Evolutionary conservation across 345 rosid genomes (phyloP).

Genomic region (Salix dunnii): DNA sequence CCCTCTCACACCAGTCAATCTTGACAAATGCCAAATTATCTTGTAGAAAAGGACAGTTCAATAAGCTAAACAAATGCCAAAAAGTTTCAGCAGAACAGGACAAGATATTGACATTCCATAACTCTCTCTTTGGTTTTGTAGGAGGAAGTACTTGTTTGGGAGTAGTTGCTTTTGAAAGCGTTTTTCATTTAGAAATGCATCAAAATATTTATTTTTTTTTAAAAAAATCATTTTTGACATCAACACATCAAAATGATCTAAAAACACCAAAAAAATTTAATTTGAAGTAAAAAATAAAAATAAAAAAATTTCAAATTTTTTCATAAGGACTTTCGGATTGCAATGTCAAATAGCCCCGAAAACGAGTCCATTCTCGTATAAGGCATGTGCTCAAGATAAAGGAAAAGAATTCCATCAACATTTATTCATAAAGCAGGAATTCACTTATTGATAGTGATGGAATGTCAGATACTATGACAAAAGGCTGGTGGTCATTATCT

Average conservation of each 20-base stretch:
- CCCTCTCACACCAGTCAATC: slow-evolving; percentile 18
- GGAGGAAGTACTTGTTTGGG: no score
- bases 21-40: slow-evolving; percentile 26
- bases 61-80: background rate
- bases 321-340: no score
- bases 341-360: no score
- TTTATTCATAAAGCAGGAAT: slow-evolving; percentile 8
- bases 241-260: no score
- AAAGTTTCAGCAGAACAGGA: slow-evolving; percentile 20
- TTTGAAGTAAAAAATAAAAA: no score
- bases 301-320: no score
- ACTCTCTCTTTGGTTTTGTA: slow-evolving; percentile 6
- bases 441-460: slow-evolving; percentile 3
- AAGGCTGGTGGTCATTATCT: background rate
- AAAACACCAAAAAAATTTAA: no score
- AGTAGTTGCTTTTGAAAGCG: no score
- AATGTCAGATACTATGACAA: background rate
- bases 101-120: slow-evolving; percentile 14
- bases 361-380: slow-evolving; percentile 16
- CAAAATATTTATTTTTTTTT: no score
- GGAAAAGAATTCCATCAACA: slow-evolving; percentile 7
- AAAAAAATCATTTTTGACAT: no score
- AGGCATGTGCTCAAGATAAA: slow-evolving; percentile 11
- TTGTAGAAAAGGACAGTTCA: slow-evolving; percentile 22
- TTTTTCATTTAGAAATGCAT: no score